phyloP scores from a whole-genome alignment of 768 basidiomycete species.

The Sutorius australiensis region DNA sequence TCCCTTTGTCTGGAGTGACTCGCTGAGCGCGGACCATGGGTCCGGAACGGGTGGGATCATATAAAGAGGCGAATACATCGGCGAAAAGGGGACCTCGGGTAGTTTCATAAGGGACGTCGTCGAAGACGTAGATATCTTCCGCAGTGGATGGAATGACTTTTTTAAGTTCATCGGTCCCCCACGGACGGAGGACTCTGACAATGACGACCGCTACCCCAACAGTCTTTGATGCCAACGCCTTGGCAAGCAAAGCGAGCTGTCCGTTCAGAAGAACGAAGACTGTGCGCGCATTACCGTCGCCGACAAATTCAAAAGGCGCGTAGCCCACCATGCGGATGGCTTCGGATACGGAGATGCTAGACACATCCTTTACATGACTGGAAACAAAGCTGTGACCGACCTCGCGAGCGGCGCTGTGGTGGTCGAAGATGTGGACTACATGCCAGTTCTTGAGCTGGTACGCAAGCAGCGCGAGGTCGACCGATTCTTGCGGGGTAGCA shows the following conservation, averaged over 20 bases:
- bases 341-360: constrained; percentile 38
- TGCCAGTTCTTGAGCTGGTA: constrained; percentile 66
- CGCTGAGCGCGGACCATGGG: constrained; percentile 52
- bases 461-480: constrained; percentile 72
- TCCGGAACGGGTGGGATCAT: constrained; percentile 36
- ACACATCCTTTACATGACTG: constrained; percentile 29
- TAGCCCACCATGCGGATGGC: constrained; percentile 60
- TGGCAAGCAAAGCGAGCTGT: constrained; percentile 63
- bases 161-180: constrained; percentile 67
- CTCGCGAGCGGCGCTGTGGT: constrained; percentile 76
- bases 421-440: constrained; percentile 89
- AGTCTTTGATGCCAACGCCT: constrained; percentile 42
- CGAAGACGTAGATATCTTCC: constrained; percentile 64
- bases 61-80: constrained; percentile 64
- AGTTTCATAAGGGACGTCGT: constrained; percentile 65
- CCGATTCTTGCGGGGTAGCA: constrained; percentile 77
- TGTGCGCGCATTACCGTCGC: constrained; percentile 57
- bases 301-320: constrained; percentile 71
- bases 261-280: constrained; percentile 75
- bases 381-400: constrained; percentile 51
- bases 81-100: constrained; percentile 64
- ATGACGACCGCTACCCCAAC: constrained; percentile 61
- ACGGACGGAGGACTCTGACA: constrained; percentile 81
- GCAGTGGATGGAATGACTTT: constrained; percentile 56
- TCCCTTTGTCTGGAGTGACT: constrained; percentile 53